Base-by-base conservation (phyloP, 1,284 basidiomycete genomes). In the Sutorius eximius region DNA sequence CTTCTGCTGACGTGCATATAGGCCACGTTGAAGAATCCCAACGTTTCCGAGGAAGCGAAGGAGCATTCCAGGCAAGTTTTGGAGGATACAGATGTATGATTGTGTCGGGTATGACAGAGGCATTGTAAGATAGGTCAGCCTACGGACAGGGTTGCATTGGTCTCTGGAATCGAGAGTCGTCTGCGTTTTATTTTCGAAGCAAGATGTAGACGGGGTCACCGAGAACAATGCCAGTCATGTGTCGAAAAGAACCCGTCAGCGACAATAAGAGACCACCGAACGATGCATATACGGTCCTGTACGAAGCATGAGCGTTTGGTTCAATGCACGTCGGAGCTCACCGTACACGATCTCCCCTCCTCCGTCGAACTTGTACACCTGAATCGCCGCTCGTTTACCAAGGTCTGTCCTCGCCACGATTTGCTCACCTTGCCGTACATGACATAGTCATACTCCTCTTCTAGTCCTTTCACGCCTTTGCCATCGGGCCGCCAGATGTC, bases 211-310 rank as follows among this genome's bases (percentile, higher is more conserved):
- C 24, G 24, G 24, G 24, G 24, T 27, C 24, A 27, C 24, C 24
- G 24, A 27, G 85, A 18, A 96, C 93, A 57, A 99, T 86, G 68
- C 85, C 87, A 47, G 92, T 89, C 81, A 98, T 83, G 77, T 98
- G 95, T 58, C 97, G 85, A 75, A 89, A 96, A 41, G 88, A 92
- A 6, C 96, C 96, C 44, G 93, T 90, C 55, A 99, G 76, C 2
- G 96, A 95, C 87, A 99, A 91, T 46, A 99, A 80, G 29, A 99
- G 80, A n/a, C 96, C 96, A 43, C 96, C 96, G 62, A 97, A 99
- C 5, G 94, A 98, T 45, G 89, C 89, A 70, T 98, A 99, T 32
- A 90, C 95, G 30, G 95, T 98, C 50, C 93, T 95, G 62, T 56
- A 45, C 36, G 49, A 36, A 54, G 60, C 45, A 51, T 57, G 18